Evolutionary conservation across 1,284 basidiomycete species (phyloP).

Genomic region (Apiotrichum siamense): DNA sequence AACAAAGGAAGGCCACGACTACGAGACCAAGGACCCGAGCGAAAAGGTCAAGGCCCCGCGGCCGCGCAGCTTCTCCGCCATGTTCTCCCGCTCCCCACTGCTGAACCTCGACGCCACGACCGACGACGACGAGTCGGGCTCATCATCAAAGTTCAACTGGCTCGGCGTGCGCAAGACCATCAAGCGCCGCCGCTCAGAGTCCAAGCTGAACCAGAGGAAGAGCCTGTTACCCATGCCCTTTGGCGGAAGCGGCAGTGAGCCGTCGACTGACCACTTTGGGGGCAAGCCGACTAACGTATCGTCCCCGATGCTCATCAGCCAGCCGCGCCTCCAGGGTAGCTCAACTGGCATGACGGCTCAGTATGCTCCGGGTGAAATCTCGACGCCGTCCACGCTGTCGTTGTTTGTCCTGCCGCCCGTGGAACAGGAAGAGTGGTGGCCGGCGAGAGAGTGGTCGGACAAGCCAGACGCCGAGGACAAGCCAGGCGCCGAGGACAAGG

Average conservation of each 20-base stretch:
- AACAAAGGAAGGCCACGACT: constrained; percentile 14
- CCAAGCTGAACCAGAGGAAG: constrained; percentile 15
- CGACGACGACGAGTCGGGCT: constrained; percentile 11
- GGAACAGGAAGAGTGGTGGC: constrained; percentile 10
- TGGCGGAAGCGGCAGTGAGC: too few relatives aligned
- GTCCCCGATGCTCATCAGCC: constrained; percentile 2
- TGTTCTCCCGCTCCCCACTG: constrained; percentile 24
- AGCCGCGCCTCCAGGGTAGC: neutral
- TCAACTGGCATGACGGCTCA: neutral
- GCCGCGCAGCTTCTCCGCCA: constrained; percentile 35
- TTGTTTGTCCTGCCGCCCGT: constrained; percentile 14
- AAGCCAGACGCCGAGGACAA: neutral
- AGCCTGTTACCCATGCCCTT: neutral
- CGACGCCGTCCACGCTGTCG: neutral
- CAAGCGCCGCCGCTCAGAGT: constrained; percentile 30
- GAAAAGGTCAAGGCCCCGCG: constrained; percentile 23
- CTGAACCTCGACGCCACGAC: constrained; percentile 1
- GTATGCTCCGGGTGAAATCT: neutral
- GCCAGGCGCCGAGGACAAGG: neutral
- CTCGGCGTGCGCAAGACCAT: constrained; percentile 36
- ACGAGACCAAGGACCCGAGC: constrained; percentile 14
- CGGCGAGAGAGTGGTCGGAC: constrained; percentile 9
- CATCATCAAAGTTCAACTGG: constrained; percentile 36
- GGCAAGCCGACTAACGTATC: constrained; percentile 1
- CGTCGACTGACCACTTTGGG: too few relatives aligned